phyloP scores from a whole-genome alignment of 1,284 basidiomycete species.

The Xanthoconium separans region DNA sequence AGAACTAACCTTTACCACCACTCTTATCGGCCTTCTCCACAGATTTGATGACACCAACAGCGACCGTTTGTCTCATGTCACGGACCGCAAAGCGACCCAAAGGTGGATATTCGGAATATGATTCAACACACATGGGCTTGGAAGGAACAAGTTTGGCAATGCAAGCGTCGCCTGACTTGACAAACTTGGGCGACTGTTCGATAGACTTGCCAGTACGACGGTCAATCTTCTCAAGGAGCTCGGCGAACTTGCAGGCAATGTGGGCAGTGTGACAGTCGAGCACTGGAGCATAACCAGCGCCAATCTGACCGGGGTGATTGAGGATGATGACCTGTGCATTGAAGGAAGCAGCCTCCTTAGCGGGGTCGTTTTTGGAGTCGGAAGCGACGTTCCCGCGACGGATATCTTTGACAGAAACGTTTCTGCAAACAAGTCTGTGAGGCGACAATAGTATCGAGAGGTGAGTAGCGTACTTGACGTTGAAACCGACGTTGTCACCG shows the following conservation, averaged over 20 bases:
- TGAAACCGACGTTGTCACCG: slow-evolving; percentile 99
- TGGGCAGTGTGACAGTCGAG: slow-evolving; percentile 99
- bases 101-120: slow-evolving; percentile 97
- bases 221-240: slow-evolving; percentile 99
- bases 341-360: slow-evolving; percentile 99
- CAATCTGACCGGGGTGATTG: slow-evolving; percentile 99
- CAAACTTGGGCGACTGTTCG: slow-evolving; percentile 90
- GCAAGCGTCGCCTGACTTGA: slow-evolving; percentile 95
- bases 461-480: slow-evolving; percentile 74
- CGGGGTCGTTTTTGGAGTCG: slow-evolving; percentile 99
- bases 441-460: neutral
- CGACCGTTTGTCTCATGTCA: slow-evolving; percentile 98
- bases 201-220: slow-evolving; percentile 94
- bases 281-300: slow-evolving; percentile 96
- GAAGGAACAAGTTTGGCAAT: slow-evolving; percentile 97
- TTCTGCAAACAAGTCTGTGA: slow-evolving; percentile 54
- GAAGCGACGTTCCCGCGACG: slow-evolving; percentile 99
- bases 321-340: slow-evolving; percentile 99
- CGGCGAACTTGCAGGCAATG: slow-evolving; percentile 99
- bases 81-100: slow-evolving; percentile 98
- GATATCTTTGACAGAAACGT: slow-evolving; percentile 99
- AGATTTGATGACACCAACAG: slow-evolving; percentile 96
- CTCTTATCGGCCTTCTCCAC: slow-evolving; percentile 91
- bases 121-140: slow-evolving; percentile 99
- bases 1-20: slow-evolving; percentile 70